Base-by-base conservation (phyloP, 305 asterid species). In the Fraxinus sp. region DNA sequence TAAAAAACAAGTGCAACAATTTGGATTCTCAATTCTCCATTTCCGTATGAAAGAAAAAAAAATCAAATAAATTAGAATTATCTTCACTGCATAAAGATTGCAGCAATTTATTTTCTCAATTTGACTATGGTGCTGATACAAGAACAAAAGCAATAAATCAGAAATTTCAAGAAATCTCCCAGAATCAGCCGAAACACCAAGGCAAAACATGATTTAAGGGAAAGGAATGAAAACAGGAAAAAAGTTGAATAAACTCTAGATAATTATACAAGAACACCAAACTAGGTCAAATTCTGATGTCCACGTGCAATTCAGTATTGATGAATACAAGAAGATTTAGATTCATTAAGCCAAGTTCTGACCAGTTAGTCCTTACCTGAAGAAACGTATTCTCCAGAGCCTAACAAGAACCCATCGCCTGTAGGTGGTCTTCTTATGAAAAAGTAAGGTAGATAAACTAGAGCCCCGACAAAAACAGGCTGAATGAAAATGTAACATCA, bases 321-420 rank as follows among this genome's bases (percentile, higher is more conserved):
- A 43, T 13, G 4, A 43, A 43, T 43, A 57, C 68, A 18, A 20
- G 8, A 57, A 57, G 26, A 55, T 55, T 55, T 18, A n/a, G 9
- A n/a, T 59, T 20, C 22, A 41, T 41, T 41, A 41, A 10, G 26
- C 70, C 70, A 59, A 22, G 32, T 52, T 22, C 33, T 8, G 5
- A 64, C 33, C 72, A 64, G 72, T 7, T 8, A 62, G 3, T 24
- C 33, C 11, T 64, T 24, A 11, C 72, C 72, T 24, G 33, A 10
- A 22, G 33, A 64, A 22, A 64, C n/a, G 4, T 9, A 14, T 22
- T 64, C 73, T 49, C 33, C 33, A 8, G 9, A 7, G 66, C 64
- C 64, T 55, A 55, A 55, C 9, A 55, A 55, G 24, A 55, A 55
- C 64, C 88, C 91, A 95, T 86, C 95, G 91, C 85, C 52, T 90